Base-by-base conservation (phyloP, 116 monocot species). In the Posidonia oceanica region DNA sequence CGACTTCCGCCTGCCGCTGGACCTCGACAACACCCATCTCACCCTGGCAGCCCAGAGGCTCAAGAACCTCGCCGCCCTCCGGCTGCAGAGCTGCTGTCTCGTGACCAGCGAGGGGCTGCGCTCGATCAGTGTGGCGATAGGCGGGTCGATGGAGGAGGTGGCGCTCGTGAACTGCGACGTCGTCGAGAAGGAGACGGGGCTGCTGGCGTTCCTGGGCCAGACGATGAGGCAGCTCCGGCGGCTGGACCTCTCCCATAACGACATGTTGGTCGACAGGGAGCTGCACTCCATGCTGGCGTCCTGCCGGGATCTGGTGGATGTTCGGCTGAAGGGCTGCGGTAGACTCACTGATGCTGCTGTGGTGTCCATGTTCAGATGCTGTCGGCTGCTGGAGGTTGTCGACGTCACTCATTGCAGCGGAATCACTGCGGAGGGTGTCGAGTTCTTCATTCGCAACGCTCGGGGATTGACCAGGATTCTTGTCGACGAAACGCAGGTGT, bases 1-100 rank as follows among this genome's bases (percentile, higher is more conserved):
- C 40, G 91, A 91, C 72, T 81, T 91, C 72, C 83, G 91, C 57
- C 91, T 91, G 14, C 87, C 91, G 3, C 85, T 91, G 39, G 91
- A 91, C 77, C 77, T 91, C 39, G 83, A 85, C 77, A 85, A 91
- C 60, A 83, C 72, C 12, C 91, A 91, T 56, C 79, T 91, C 65
- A 51, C 69, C 37, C 83, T 83, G 52, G 72, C 81, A 1, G 85
- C 85, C 39, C 37, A 39, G 6, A 7, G 10, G 16, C 44, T n/a
- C 51, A n/a, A 12, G 4, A 11, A 16, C 55, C 78, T 91, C n/a
- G 56, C 67, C 5, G 39, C 73, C 38, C 79, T 91, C 21, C 78
- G 85, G 52, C 79, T 91, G 7, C 87, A 91, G 66, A 91, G 91
- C 75, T 91, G 91, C 58, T 87, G 85, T 64, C 91, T 91, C 3